phyloP scores from a whole-genome alignment of 345 rosid genomes.

The Hirschfeldia incana region DNA sequence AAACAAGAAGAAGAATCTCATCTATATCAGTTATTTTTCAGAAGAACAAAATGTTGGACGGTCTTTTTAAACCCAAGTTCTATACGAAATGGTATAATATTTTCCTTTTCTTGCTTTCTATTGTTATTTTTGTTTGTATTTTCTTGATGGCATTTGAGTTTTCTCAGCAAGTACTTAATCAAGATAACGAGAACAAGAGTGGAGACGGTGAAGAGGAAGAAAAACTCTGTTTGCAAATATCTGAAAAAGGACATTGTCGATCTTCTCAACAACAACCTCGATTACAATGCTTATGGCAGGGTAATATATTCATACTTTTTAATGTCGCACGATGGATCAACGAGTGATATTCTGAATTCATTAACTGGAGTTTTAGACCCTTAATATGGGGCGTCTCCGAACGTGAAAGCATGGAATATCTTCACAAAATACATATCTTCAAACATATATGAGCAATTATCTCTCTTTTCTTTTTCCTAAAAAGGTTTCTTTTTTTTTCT shows the following conservation, averaged over 20 bases:
- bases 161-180: constrained; percentile 54
- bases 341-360: not conserved
- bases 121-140: not conserved
- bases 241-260: constrained; percentile 81
- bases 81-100: constrained; percentile 35
- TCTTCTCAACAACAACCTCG: constrained; percentile 62
- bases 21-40: not conserved
- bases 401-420: not conserved
- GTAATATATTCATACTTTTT: constrained; percentile 35
- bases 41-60: constrained; percentile 26
- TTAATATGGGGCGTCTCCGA: too few relatives aligned
- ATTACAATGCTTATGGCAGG: constrained; percentile 80
- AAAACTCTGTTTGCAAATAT: constrained; percentile 56
- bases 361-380: not conserved
- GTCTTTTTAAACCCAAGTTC: constrained; percentile 35
- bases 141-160: not conserved
- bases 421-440: not conserved
- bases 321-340: too few relatives aligned
- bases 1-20: not conserved
- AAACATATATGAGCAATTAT: not conserved
- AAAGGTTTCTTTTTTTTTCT: too few relatives aligned
- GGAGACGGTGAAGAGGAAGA: constrained; percentile 73
- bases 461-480: too few relatives aligned
- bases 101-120: not conserved
- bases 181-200: constrained; percentile 64